These are phyloP conservation scores for Ascocoryne sarcoides DNA, from an alignment of 2,329 filamentous ascomycete species.

Conservation along the genomic window DNA sequence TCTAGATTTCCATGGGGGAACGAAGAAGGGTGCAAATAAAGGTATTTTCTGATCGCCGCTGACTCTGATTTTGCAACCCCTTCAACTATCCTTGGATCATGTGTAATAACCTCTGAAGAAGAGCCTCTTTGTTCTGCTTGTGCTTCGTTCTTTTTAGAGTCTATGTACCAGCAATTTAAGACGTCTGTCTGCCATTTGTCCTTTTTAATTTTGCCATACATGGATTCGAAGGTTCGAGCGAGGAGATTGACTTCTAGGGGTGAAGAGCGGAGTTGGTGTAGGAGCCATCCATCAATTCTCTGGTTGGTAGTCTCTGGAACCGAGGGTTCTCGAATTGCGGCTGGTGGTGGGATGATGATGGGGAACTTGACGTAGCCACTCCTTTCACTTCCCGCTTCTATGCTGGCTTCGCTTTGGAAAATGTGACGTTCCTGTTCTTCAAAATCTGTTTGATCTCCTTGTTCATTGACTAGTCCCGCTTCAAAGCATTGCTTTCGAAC, in stretches of 20 bases:
- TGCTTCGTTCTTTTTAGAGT: no score
- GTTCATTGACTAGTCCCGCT: constrained; percentile 15
- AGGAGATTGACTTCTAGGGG: constrained; percentile 13
- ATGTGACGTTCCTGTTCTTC: constrained; percentile 3
- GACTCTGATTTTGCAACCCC: no score
- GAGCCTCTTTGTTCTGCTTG: no score
- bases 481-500: constrained; percentile 11
- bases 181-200: background rate
- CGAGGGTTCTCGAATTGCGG: background rate
- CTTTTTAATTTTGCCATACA: background rate
- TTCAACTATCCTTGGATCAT: no score
- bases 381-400: constrained; percentile 1
- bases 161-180: background rate
- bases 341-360: constrained; percentile 5
- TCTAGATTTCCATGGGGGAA: no score
- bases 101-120: no score
- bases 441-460: constrained; percentile 11
- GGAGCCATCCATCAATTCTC: constrained; percentile 14
- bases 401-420: constrained; percentile 1
- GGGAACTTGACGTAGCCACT: constrained; percentile 14
- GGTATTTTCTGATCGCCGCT: no score
- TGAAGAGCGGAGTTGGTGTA: constrained; percentile 11
- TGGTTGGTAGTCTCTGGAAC: constrained; percentile 1
- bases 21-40: no score
- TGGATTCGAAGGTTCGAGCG: constrained; percentile 6